phyloP scores from a whole-genome alignment of 2,329 filamentous ascomycete species.

The Apiospora phragmitis region DNA sequence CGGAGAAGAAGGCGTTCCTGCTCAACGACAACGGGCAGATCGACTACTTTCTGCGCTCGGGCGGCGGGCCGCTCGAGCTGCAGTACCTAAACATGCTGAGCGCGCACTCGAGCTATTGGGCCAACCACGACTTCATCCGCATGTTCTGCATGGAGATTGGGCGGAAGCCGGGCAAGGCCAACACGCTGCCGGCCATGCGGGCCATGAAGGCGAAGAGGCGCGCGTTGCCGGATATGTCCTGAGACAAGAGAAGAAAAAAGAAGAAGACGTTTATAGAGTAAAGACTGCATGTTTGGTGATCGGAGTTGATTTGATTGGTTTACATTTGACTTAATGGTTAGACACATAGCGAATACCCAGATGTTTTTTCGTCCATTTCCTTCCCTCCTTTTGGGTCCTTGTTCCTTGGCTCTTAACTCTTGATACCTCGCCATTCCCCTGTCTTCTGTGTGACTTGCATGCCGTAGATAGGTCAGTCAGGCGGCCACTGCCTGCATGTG shows the following conservation, averaged over 20 bases:
- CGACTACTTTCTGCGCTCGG: slow-evolving; percentile 83
- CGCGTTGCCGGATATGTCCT: slow-evolving; percentile 18
- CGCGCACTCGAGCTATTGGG: slow-evolving; percentile 95
- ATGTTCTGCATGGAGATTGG: slow-evolving; percentile 89
- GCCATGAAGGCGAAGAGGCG: slow-evolving; percentile 55
- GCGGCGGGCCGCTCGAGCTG: slow-evolving; percentile 85
- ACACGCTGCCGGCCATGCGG: slow-evolving; percentile 58
- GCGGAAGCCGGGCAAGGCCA: slow-evolving; percentile 65
- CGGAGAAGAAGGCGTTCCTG: slow-evolving; percentile 82
- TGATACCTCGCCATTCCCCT: not conserved
- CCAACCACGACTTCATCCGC: slow-evolving; percentile 81
- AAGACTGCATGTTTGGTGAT: not conserved
- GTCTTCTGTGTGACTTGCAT: not conserved
- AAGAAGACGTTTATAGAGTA: not conserved
- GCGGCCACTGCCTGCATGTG: not conserved
- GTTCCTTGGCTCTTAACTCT: not conserved
- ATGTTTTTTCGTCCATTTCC: not conserved
- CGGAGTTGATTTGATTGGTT: not conserved
- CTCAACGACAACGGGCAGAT: slow-evolving; percentile 97
- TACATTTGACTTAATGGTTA: not conserved
- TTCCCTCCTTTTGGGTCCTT: not conserved
- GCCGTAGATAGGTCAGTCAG: not conserved
- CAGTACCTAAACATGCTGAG: slow-evolving; percentile 97
- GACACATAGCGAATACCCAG: slow-evolving; percentile 13
- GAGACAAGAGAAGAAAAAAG: not conserved